These are phyloP conservation scores for Asparagopsis taxiformis DNA, from an alignment of 31 red algal species.

Conservation along the genomic window DNA sequence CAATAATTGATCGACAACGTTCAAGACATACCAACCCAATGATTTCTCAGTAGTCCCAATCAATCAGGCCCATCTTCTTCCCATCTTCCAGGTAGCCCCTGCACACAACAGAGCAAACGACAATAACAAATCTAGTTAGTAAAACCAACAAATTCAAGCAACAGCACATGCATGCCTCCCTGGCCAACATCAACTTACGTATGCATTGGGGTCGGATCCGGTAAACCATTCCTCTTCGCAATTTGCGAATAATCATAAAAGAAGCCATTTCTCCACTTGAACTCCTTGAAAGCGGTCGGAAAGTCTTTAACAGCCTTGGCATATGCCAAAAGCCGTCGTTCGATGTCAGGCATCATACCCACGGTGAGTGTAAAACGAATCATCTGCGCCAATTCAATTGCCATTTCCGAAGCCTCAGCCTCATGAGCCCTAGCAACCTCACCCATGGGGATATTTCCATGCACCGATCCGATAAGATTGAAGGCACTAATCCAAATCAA, in stretches of 20 bases:
- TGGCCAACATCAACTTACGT: conserved; percentile 57
- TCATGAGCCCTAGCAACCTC: conserved; percentile 69
- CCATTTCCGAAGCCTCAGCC: conserved; percentile 71
- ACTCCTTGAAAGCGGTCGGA: conserved; percentile 93
- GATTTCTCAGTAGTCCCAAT: conserved; percentile 36
- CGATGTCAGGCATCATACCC: conserved; percentile 76
- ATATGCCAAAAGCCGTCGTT: conserved; percentile 77
- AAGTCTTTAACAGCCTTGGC: conserved; percentile 74
- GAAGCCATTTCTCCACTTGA: conserved; percentile 95
- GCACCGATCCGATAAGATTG: conserved; percentile 77
- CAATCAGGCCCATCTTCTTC: conserved; percentile 70
- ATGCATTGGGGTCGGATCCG: conserved; percentile 87
- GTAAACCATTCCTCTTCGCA: conserved; percentile 74
- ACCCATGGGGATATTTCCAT: conserved; percentile 78
- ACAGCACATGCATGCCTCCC: too few relatives aligned
- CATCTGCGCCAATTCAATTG: conserved; percentile 81
- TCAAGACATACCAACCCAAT: too few relatives aligned
- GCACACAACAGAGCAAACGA: background rate
- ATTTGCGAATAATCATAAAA: conserved; percentile 86
- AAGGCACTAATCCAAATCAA: conserved; percentile 96
- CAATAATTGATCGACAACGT: background rate
- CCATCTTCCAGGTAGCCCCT: conserved; percentile 76
- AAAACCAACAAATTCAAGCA: background rate
- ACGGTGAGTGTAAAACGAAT: conserved; percentile 71
- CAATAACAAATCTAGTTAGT: background rate